Base-by-base conservation (phyloP, 2,329 filamentous ascomycete genomes). In the Lojkania enalia region DNA sequence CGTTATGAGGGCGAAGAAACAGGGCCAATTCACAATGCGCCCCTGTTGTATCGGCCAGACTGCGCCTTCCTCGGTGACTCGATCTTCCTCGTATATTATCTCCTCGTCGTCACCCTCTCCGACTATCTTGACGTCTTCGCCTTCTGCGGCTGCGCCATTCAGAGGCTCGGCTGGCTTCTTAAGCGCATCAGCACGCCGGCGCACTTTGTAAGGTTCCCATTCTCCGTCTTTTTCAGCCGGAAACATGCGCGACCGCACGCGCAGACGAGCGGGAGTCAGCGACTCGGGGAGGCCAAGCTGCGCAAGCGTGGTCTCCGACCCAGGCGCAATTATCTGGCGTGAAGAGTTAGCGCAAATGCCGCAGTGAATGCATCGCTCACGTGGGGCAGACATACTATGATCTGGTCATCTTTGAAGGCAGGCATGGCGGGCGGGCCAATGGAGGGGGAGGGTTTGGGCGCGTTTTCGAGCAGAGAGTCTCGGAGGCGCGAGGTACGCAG, bases 191-290 rank as follows among this genome's bases (percentile, higher is more conserved):
- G 61, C 61, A 47, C 72, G 76, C 56, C 66, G 66, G 42, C 84
- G 87, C 19, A 94, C 87, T 63, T 88, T 86, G 60, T 90, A 87
- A 1, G 92, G 90, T 63, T 92, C 87, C 64, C 83, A 90, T 64
- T 87, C 84, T 46, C 89, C 88, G 42, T 81, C 79, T 64, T 95
- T 90, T 57, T 85, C 83, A 41, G 78, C 83, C 1, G 80, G 79
- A 60, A 97, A 99, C 90, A 99, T 96, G 75, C 94, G 87, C 71
- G 92, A 96, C 21, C 88, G 84, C 56, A 97, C 82, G 57, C 90
- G 88, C 69, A 88, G 82, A 51, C 85, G 81, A n/a, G 94, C 90
- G 32, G 90, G 91, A 25, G 91, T 95, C 70, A 97, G 86, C n/a
- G 83, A 85, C 75, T 96, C 91, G 59, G 84, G 85, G 59, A 94